A percentile compares a stretch with the other conserved stretches of the same genome.
These are phyloP conservation scores for Olyra latifolia DNA, from an alignment of 176 grass and related monocot genomes.

Conservation along the genomic window DNA sequence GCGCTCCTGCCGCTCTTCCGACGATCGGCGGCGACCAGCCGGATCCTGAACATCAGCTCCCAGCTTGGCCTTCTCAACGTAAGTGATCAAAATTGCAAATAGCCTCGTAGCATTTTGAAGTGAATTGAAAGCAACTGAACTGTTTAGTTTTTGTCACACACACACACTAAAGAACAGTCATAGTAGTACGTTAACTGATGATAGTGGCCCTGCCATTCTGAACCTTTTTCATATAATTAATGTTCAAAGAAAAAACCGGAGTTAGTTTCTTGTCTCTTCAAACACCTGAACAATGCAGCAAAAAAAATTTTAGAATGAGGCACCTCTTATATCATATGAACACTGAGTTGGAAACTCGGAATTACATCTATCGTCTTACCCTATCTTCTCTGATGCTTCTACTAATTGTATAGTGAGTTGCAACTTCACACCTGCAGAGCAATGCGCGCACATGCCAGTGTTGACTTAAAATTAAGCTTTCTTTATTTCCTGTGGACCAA, in stretches of 20 bases:
- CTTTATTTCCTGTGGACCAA: not conserved
- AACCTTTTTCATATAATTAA: not conserved
- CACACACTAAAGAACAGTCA: too few species aligned
- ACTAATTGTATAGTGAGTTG: not conserved
- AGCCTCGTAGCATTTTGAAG: not conserved
- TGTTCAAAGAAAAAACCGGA: not conserved
- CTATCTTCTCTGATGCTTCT: not conserved
- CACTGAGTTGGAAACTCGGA: not conserved
- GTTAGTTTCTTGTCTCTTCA: not conserved
- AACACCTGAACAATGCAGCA: not conserved
- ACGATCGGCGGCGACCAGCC: slow-evolving; percentile 44
- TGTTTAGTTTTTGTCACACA: not conserved
- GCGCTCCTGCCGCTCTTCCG: slow-evolving; percentile 73
- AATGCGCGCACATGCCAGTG: slow-evolving; percentile 25
- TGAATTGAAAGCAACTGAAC: not conserved
- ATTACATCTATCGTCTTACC: not conserved
- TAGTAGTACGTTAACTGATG: not conserved
- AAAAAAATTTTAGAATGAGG: not conserved
- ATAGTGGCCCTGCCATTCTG: not conserved
- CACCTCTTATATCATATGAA: not conserved
- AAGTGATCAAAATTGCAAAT: slow-evolving; percentile 29
- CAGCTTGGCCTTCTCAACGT: slow-evolving; percentile 91
- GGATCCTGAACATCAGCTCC: slow-evolving; percentile 91
- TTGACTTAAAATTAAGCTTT: not conserved
- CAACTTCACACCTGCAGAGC: not conserved